Percentiles rank a stretch among this genome's conserved stretches.
phyloP scores from a whole-genome alignment of 2,329 filamentous ascomycete genomes.

The Septoria petroselini region DNA sequence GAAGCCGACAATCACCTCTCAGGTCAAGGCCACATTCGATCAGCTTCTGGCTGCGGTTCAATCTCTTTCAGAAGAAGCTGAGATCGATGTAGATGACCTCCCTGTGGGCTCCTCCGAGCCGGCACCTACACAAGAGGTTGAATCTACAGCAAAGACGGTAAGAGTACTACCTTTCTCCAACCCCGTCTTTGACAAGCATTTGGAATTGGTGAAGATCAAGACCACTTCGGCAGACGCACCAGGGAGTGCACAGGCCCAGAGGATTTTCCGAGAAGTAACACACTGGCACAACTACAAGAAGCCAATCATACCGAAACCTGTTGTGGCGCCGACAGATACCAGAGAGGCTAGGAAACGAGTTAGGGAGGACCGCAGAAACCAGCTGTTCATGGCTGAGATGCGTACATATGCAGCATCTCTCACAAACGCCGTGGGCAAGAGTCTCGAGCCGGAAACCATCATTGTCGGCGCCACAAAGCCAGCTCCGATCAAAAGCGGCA shows the following conservation, averaged over 20 bases:
- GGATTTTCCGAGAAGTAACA: conserved; percentile 48
- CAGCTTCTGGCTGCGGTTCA: conserved; percentile 27
- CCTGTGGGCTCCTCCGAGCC: background rate
- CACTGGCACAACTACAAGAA: conserved; percentile 64
- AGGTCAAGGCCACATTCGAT: conserved; percentile 27
- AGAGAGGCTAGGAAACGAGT: conserved; percentile 37
- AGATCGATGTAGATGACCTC: conserved; percentile 4
- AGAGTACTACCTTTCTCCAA: conserved; percentile 50
- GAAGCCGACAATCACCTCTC: conserved; percentile 16
- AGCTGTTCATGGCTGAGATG: conserved; percentile 66
- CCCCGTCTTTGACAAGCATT: conserved; percentile 48
- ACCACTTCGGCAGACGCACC: conserved; percentile 38
- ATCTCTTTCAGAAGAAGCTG: conserved; percentile 4
- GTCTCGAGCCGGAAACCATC: conserved; percentile 62
- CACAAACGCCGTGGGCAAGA: conserved; percentile 61
- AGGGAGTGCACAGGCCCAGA: conserved; percentile 37
- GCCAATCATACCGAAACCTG: conserved; percentile 45
- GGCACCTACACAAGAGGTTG: background rate
- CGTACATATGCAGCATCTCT: conserved; percentile 67
- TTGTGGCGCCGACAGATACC: conserved; percentile 26
- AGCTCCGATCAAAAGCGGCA: conserved; percentile 20
- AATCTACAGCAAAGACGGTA: conserved; percentile 20
- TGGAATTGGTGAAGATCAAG: conserved; percentile 44
- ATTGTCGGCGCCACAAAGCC: conserved; percentile 43
- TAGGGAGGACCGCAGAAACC: conserved; percentile 52